These are phyloP conservation scores for Punica granatum DNA, from an alignment of 345 rosid genomes.

Conservation along the genomic window DNA sequence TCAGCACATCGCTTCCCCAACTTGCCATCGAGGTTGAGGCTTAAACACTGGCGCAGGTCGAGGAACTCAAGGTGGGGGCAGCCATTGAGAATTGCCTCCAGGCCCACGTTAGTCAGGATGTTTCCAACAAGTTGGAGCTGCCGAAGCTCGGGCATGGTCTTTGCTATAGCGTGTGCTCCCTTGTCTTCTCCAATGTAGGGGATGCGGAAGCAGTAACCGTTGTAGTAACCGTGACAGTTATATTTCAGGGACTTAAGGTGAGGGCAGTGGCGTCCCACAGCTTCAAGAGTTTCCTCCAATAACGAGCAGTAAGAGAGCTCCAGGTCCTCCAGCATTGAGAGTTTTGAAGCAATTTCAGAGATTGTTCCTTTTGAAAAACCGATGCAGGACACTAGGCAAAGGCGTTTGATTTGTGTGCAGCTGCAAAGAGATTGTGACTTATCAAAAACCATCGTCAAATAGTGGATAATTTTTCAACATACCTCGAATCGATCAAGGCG, in stretches of 20 bases:
- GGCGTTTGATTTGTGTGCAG: slow-evolving; percentile 1
- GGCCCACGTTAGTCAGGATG: slow-evolving; percentile 3
- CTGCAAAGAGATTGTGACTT: background rate
- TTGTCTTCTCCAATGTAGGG: background rate
- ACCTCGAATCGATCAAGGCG: no score
- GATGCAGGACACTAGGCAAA: background rate
- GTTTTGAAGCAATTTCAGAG: background rate
- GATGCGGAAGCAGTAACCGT: no score
- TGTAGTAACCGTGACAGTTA: background rate
- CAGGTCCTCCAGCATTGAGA: slow-evolving; percentile 9
- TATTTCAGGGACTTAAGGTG: slow-evolving; percentile 4
- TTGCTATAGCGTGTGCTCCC: background rate
- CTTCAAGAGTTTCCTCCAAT: background rate
- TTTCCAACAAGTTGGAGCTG: slow-evolving; percentile 10
- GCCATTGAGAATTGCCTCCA: slow-evolving; percentile 7
- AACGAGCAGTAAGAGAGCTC: background rate
- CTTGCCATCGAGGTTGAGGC: background rate
- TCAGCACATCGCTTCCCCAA: background rate
- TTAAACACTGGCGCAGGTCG: background rate
- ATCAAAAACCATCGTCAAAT: no score
- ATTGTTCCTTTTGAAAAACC: background rate
- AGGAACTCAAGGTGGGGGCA: slow-evolving; percentile 8
- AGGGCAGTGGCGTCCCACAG: slow-evolving; percentile 1
- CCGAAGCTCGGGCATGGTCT: background rate
- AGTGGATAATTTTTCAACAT: no score